Evolutionary conservation across 1,139 yeast genomes (phyloP), one percentile per base, ranked within the genome.

Genomic region (Starmera stellimalicola): DNA sequence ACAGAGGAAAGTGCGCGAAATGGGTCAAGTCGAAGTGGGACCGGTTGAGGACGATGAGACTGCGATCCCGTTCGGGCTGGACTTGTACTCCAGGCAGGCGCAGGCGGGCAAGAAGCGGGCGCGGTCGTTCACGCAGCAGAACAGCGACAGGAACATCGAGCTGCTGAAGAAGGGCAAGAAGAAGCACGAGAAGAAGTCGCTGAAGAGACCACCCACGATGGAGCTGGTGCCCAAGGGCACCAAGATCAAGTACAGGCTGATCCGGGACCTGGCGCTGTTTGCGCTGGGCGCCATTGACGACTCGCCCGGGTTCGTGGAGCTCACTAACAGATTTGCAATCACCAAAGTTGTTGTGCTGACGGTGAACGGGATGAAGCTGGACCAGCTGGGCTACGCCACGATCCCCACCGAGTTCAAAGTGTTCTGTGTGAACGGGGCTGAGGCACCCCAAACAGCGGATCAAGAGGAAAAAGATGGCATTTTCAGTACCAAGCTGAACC

Each of bases 81-180:
- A 22, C 10, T 27, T 26, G 12, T 16, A 29, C 17, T n/a, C n/a
- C n/a, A n/a, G n/a, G n/a, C n/a, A n/a, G n/a, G n/a, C n/a, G n/a
- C n/a, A n/a, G n/a, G n/a, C n/a, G n/a, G 16, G 23, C 19, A 16
- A 20, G 11, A 17, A 16, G 16, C 19, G 18, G 11, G 17, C 25
- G 6, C 23, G 23, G 31, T 19, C 29, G 22, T 24, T 26, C 39
- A 15, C 27, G 60, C 73, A 7, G 91, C 94, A 0, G 94, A 22
- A 22, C 25, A 22, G 25, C 25, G 25, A 22, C 25, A n/a, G 93
- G 0, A 22, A 22, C 8, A n/a, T 22, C 5, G 14, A 7, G 8
- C 8, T 22, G 25, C 11, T 22, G 5, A 22, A 22, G 25, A 22
- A 22, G 25, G 25, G 25, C 25, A 2, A 22, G 25, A 22, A 22